These are phyloP conservation scores for Hymenoscyphus albidus DNA, from an alignment of 2,329 filamentous ascomycete genomes.

Conservation along the genomic window DNA sequence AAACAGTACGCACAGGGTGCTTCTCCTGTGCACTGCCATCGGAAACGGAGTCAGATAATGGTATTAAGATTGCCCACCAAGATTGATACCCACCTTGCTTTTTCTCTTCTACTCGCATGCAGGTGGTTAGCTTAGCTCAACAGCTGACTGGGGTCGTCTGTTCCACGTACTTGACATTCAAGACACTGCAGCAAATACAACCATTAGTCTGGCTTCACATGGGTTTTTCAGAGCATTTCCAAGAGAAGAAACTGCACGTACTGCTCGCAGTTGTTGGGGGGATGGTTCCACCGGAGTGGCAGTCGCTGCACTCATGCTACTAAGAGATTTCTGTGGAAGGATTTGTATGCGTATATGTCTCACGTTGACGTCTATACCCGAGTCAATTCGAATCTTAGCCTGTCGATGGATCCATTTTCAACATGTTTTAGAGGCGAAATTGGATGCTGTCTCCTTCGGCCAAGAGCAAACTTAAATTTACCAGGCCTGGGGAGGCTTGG, in stretches of 20 bases:
- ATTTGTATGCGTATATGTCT: background rate
- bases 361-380: background rate
- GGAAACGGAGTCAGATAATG: background rate
- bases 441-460: background rate
- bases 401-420: background rate
- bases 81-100: constrained; percentile 19
- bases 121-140: constrained; percentile 3
- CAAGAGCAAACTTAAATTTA: background rate
- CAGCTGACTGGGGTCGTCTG: background rate
- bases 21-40: constrained; percentile 16
- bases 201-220: background rate
- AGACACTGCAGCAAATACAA: constrained; percentile 11
- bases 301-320: background rate
- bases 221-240: too few species aligned
- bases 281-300: background rate
- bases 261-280: constrained; percentile 10
- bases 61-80: constrained; percentile 6
- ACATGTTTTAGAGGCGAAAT: background rate
- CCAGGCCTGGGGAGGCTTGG: background rate
- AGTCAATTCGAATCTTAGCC: background rate
- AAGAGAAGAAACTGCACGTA: constrained; percentile 1
- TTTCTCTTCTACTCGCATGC: constrained; percentile 18
- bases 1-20: constrained; percentile 15
- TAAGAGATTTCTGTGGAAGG: background rate
- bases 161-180: constrained; percentile 18